Evolutionary conservation across 129 eudicot species (phyloP), one percentile per base, ranked within the genome.

Genomic region (Lactuca sativa): DNA sequence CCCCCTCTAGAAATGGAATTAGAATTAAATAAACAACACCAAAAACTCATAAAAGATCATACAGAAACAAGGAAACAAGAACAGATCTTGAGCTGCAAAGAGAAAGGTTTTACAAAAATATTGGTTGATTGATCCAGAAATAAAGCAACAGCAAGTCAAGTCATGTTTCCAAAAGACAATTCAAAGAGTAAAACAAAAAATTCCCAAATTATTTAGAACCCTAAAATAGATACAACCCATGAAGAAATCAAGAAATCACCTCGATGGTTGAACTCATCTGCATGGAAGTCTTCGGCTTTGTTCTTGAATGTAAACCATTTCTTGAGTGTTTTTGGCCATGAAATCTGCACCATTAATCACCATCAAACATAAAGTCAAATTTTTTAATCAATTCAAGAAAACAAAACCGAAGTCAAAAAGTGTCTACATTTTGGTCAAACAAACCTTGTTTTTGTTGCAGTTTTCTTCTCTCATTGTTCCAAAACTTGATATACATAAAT

Each of bases 221-320:
- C 76, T 16, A 78, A 82, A 62, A 61, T 52, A 64, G 68, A 73
- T 59, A 64, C 47, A 12, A 40, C 59, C 51, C 18, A 74, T 51
- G 69, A 57, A 43, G 31, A 54, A 33, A 74, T 65, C 44, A 36
- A 58, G 52, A 56, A 32, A 65, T 41, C 33, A 91, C 97, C 96
- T 92, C 62, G 80, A 60, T 62, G 71, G 34, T 68, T 77, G 66
- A 86, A 57, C 41, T 82, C 86, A 74, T 89, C 95, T 36, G 95
- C 98, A 77, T 86, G 96, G 72, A 88, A 88, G 57, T 92, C 96
- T 78, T 83, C 95, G 65, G 89, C 84, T 81, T 86, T 89, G 76
- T 72, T 84, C 91, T 82, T 86, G 82, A 89, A 74, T 54, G 85
- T 89, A 79, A 92, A 77, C 98, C 98, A 92, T 77, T 92, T 92